Conservation (phyloP, 1,139 yeast genomes). For the Hansenula lynferdii region DNA sequence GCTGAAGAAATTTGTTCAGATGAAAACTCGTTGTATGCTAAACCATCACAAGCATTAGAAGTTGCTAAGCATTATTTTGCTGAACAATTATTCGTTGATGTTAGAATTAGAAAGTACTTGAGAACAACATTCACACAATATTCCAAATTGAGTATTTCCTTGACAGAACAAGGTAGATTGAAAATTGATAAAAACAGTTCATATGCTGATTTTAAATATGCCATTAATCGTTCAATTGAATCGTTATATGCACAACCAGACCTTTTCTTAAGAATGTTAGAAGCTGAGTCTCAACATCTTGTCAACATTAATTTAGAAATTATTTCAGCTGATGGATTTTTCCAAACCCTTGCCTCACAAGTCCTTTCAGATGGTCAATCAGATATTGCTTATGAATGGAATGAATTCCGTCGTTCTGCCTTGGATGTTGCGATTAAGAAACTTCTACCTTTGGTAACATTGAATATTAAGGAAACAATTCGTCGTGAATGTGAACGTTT, state of each 20-base stretch:
- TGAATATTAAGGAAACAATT: conserved; percentile 79
- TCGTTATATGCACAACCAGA: conserved; percentile 77
- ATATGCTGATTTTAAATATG: conserved; percentile 88
- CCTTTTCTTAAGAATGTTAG: conserved; percentile 79
- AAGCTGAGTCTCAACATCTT: conserved; percentile 73
- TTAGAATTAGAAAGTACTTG: conserved; percentile 71
- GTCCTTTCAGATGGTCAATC: conserved; percentile 81
- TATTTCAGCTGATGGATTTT: conserved; percentile 34
- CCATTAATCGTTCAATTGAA: conserved; percentile 70
- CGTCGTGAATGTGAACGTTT: conserved; percentile 73
- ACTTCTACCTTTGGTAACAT: conserved; percentile 61
- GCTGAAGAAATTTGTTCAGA: conserved; percentile 49
- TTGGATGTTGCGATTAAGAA: conserved; percentile 65
- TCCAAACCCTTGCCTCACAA: conserved; percentile 49
- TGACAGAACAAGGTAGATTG: conserved; percentile 84
- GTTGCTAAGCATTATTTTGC: conserved; percentile 75
- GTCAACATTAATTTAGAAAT: conserved; percentile 42
- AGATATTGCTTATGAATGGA: conserved; percentile 80
- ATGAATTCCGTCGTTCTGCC: conserved; percentile 63
- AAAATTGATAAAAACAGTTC: conserved; percentile 79
- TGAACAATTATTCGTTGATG: conserved; percentile 78
- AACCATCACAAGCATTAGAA: conserved; percentile 59
- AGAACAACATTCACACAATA: conserved; percentile 64
- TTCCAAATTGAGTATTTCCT: conserved; percentile 66
- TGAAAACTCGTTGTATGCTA: conserved; percentile 52